Evolutionary conservation across 306 rosid species (phyloP), one percentile per base, ranked within the genome.

Genomic region (Prunus campanulata): DNA sequence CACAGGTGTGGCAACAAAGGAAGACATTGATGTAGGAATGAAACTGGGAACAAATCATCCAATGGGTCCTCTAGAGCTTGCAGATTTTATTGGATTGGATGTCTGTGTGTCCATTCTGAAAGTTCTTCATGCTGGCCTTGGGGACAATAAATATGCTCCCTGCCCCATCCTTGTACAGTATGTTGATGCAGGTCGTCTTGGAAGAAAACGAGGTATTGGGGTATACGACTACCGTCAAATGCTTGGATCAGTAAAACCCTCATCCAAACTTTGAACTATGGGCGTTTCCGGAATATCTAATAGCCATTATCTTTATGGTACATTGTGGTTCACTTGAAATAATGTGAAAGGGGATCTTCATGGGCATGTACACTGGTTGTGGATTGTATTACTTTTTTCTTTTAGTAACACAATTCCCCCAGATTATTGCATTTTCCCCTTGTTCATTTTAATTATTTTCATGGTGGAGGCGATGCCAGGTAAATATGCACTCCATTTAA

Each of bases 51-150:
- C 98, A 62, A 94, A 92, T 70, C 97, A 94, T 85, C 96, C 97
- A 74, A 89, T 92, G 97, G 98, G 98, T 70, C 98, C 98, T 50
- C 82, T 94, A 70, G 91, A 94, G 82, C 96, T 94, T 66, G 98
- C 96, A 16, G 98, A 94, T 78, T 92, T 94, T 88, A 94, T 94
- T 64, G 96, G 98, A 71, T 87, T 94, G 90, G 98, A 94, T 80
- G 91, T 90, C 61, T 94, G 97, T 76, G 80, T 89, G 79, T 94
- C 98, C 49, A 94, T 92, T 81, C 83, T 92, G 97, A 90, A 76
- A 83, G 96, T 94, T 84, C 98, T 94, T 83, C 96, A 89, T 44
- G 71, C 83, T 82, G 98, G 96, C 64, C 93, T 94, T 63, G 98
- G 96, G 4, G 97, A 91, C 80, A 54, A 54, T 50, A 91, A 88